Percentiles rank a stretch among this genome's conserved stretches.
Evolutionary conservation across 768 basidiomycete genomes (phyloP).

Genomic region (Boletus rubroflammeus): DNA sequence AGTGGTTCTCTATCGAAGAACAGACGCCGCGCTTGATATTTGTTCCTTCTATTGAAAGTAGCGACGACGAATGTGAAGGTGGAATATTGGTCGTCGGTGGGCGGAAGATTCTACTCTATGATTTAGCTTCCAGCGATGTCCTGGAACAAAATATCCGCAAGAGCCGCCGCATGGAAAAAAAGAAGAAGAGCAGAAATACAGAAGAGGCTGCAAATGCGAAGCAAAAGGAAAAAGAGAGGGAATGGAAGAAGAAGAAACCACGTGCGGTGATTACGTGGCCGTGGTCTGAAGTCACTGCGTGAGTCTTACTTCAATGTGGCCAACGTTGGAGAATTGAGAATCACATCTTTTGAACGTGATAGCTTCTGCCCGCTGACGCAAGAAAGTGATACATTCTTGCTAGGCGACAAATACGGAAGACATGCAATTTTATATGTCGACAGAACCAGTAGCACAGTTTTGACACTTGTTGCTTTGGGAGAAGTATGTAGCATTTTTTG

Average conservation of each 20-base stretch:
- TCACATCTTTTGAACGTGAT: conserved; percentile 1
- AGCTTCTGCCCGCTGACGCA: conserved; percentile 54
- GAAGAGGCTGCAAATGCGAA: conserved; percentile 44
- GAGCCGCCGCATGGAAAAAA: conserved; percentile 48
- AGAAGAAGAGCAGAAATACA: conserved; percentile 44
- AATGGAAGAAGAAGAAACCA: conserved; percentile 51
- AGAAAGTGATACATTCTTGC: conserved; percentile 46
- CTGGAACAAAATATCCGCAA: conserved; percentile 56
- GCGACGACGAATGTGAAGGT: conserved; percentile 44
- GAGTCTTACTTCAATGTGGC: conserved; percentile 22
- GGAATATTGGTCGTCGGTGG: conserved; percentile 73
- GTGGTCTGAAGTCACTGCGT: conserved; percentile 72
- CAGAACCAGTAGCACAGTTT: conserved; percentile 32
- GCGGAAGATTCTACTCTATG: conserved; percentile 58
- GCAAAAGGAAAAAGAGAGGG: conserved; percentile 55
- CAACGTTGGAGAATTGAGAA: neutral
- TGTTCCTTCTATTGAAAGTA: conserved; percentile 25
- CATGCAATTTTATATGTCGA: conserved; percentile 62
- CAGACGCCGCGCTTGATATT: conserved; percentile 39
- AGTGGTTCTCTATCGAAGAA: conserved; percentile 39
- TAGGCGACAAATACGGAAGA: conserved; percentile 71
- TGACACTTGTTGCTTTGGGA: conserved; percentile 65
- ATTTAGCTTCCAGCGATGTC: conserved; percentile 44
- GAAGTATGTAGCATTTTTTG: conserved; percentile 44
- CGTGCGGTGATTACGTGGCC: conserved; percentile 66